Conservation (phyloP, 1,139 yeast genomes). For the Taiozyma onychis region DNA sequence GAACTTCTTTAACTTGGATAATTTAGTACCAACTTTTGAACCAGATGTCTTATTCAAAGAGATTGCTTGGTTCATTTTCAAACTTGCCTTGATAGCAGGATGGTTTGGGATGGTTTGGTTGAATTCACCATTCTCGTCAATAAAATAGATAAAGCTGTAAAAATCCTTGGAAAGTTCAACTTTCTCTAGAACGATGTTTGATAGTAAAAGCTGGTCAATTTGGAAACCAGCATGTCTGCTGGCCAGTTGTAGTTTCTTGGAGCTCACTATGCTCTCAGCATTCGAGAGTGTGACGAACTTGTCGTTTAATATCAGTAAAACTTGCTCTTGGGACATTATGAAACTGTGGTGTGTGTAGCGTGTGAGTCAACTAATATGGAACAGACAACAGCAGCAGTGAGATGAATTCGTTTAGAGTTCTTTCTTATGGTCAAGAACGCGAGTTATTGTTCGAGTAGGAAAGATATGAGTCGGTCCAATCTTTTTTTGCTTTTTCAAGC, state of each 20-base stretch:
- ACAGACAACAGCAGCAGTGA: not conserved
- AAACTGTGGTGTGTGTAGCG: slow-evolving; percentile 5
- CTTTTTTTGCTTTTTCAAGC: not conserved
- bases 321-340: slow-evolving; percentile 4
- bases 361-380: not conserved
- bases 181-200: slow-evolving; percentile 21
- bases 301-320: slow-evolving; percentile 21
- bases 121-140: slow-evolving; percentile 16
- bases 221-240: slow-evolving; percentile 7
- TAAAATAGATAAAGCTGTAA: slow-evolving; percentile 22
- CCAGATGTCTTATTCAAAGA: slow-evolving; percentile 3
- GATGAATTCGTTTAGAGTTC: too few relatives aligned
- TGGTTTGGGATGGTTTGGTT: slow-evolving; percentile 21
- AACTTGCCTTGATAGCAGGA: slow-evolving; percentile 15
- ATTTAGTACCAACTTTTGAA: slow-evolving; percentile 19
- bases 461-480: not conserved
- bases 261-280: slow-evolving; percentile 16
- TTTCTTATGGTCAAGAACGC: too few relatives aligned
- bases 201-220: slow-evolving; percentile 21
- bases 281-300: slow-evolving; percentile 19
- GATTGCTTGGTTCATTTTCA: slow-evolving; percentile 6
- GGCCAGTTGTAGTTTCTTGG: slow-evolving; percentile 14
- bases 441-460: too few relatives aligned
- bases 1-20: slow-evolving; percentile 20
- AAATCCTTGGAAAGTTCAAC: slow-evolving; percentile 13